phyloP scores from a whole-genome alignment of 768 basidiomycete genomes.

The Pulveroboletus sp. region DNA sequence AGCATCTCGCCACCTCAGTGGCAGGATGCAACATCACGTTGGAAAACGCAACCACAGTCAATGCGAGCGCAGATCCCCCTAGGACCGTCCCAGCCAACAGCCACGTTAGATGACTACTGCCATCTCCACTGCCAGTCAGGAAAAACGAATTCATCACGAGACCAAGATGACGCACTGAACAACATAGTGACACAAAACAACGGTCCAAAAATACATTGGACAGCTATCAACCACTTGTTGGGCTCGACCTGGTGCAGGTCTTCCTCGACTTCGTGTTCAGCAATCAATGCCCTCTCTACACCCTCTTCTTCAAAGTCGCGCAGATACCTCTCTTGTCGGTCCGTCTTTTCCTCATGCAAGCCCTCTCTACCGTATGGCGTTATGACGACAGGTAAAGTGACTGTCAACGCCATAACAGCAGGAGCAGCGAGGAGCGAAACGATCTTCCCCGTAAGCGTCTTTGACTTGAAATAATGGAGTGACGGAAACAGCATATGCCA shows the following conservation, averaged over 20 bases:
- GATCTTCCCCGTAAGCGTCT: constrained; percentile 65
- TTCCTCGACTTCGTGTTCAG: constrained; percentile 69
- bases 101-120: constrained; percentile 42
- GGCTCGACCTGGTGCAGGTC: constrained; percentile 61
- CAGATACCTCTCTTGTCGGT: constrained; percentile 41
- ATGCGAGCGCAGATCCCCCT: constrained; percentile 49
- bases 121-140: constrained; percentile 18
- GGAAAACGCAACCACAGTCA: constrained; percentile 56
- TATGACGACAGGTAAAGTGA: constrained; percentile 89
- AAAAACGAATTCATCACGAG: not conserved
- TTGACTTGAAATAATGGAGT: constrained; percentile 64
- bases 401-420: constrained; percentile 76
- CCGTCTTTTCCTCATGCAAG: constrained; percentile 23
- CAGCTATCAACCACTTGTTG: constrained; percentile 81
- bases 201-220: constrained; percentile 80
- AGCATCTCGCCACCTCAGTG: constrained; percentile 69
- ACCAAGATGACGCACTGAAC: constrained; percentile 54
- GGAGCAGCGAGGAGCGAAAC: constrained; percentile 81
- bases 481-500: constrained; percentile 81
- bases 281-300: constrained; percentile 60
- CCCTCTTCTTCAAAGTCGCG: constrained; percentile 76
- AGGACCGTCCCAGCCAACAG: constrained; percentile 50
- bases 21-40: constrained; percentile 53
- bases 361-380: constrained; percentile 40
- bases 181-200: constrained; percentile 69